Evolutionary conservation across 2,329 filamentous ascomycete genomes (phyloP).

Genomic region (Colletotrichum australisinense): DNA sequence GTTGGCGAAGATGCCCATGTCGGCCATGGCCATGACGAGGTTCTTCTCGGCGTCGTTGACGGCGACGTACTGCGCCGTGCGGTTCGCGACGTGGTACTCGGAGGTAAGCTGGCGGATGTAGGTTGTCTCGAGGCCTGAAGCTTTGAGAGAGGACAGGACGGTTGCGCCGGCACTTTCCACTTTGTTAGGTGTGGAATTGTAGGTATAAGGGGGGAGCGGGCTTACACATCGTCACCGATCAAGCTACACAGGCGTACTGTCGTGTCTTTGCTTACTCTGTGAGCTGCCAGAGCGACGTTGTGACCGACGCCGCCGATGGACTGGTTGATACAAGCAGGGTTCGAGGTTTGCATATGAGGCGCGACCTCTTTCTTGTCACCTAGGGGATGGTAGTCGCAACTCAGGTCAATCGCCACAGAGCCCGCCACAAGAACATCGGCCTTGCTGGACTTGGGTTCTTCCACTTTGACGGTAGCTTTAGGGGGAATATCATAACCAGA

Average conservation of each 20-base stretch:
- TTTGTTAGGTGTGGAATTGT: not conserved
- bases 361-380: conserved; percentile 38
- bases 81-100: conserved; percentile 61
- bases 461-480: conserved; percentile 3
- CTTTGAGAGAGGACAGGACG: conserved; percentile 73
- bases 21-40: conserved; percentile 92
- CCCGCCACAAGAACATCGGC: conserved; percentile 87
- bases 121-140: conserved; percentile 71
- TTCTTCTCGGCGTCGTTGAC: conserved; percentile 87
- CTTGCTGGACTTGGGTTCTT: conserved; percentile 38
- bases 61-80: conserved; percentile 92
- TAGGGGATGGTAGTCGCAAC: conserved; percentile 75
- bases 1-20: conserved; percentile 86
- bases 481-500: conserved; percentile 24
- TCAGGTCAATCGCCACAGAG: conserved; percentile 88
- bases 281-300: conserved; percentile 89
- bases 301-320: conserved; percentile 91
- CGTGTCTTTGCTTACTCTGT: conserved; percentile 69
- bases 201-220: conserved; percentile 11
- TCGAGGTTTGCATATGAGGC: conserved; percentile 81
- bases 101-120: conserved; percentile 70
- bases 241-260: conserved; percentile 82
- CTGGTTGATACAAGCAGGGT: conserved; percentile 83
- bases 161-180: conserved; percentile 75
- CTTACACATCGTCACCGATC: conserved; percentile 81